These are phyloP conservation scores for Trichoderma citrinoviride DNA, from an alignment of 2,329 filamentous ascomycete genomes.

Conservation along the genomic window DNA sequence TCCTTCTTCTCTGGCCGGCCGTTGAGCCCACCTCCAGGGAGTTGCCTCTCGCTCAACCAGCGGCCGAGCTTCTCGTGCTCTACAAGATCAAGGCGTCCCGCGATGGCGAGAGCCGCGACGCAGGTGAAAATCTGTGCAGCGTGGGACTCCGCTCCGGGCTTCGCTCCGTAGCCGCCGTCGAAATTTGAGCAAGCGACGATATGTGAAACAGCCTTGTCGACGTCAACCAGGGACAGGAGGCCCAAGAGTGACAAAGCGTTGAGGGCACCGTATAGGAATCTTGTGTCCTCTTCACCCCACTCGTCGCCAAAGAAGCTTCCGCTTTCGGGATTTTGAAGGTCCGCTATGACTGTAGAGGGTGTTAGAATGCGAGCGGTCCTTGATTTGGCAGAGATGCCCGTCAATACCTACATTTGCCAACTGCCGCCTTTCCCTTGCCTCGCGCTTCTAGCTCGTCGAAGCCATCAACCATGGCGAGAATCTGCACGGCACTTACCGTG, in stretches of 20 bases:
- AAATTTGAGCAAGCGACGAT: slow-evolving; percentile 84
- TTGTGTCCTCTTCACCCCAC: slow-evolving; percentile 94
- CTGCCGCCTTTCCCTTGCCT: slow-evolving; percentile 62
- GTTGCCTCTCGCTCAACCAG: slow-evolving; percentile 92
- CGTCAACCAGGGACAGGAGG: slow-evolving; percentile 69
- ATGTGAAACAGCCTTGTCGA: slow-evolving; percentile 76
- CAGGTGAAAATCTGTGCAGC: slow-evolving; percentile 96
- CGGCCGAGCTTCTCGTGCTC: slow-evolving; percentile 77
- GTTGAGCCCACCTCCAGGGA: slow-evolving; percentile 84
- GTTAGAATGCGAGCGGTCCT: slow-evolving; percentile 18
- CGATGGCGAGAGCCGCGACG: slow-evolving; percentile 81
- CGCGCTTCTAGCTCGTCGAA: slow-evolving; percentile 75
- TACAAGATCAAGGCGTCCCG: slow-evolving; percentile 74
- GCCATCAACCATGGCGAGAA: slow-evolving; percentile 81
- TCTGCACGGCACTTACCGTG: slow-evolving; percentile 92
- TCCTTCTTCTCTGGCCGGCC: slow-evolving; percentile 92
- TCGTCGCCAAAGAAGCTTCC: slow-evolving; percentile 92
- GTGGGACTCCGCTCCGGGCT: slow-evolving; percentile 89
- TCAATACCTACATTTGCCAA: slow-evolving; percentile 70
- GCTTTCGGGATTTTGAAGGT: slow-evolving; percentile 73
- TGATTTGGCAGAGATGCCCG: slow-evolving; percentile 18
- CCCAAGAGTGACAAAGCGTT: slow-evolving; percentile 84
- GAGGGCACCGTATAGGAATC: slow-evolving; percentile 87
- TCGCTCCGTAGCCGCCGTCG: slow-evolving; percentile 89
- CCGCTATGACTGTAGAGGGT: slow-evolving; percentile 63